Base-by-base conservation (phyloP, 1,139 yeast genomes). In the Diutina scorzettiae region DNA sequence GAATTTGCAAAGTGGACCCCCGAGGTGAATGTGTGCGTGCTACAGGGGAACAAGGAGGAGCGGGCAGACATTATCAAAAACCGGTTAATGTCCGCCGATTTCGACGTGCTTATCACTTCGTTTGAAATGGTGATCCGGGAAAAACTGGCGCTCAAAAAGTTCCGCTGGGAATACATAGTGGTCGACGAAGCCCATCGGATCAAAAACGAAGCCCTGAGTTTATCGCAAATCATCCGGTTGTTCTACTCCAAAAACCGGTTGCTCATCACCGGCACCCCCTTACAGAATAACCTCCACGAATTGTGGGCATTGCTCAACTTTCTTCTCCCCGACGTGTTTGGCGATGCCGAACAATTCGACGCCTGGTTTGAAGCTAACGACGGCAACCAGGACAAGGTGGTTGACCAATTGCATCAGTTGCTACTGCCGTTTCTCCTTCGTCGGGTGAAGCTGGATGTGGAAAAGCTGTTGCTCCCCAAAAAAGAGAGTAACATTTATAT, bases 401-500 rank as follows among this genome's bases (percentile, higher is more conserved):
- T 91, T 18, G 78, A 79, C 51, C 97, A 91, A 61, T 66, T 91
- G 42, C 97, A 89, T 62, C 81, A 87, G 51, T 96, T 91, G 4
- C 68, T 89, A 46, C 74, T 78, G 46, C 93, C 93, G 6, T 82
- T 82, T 53, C 62, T 82, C 40, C 63, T 82, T 47, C 72, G 93
- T 57, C 73, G 93, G 61, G 76, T 82, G 48, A 82, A 82, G 53
- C 71, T 84, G 12, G 93, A 82, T 50, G 93, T 82, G 17, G 93
- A 82, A 55, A 81, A 81, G 50, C 78, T 86, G 0, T 64, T 82
- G 37, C 61, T 81, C 45, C 93, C 93, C 5, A 82, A 82, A 51
- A 72, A 78, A 47, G 93, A 82, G 60, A 57, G 80, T 50, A 82
- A 81, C 49, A 70, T 82, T 21, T 82, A 82, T 53, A 74, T 81